These are phyloP conservation scores for Plasmopara muralis DNA, from an alignment of 352 stramenopile genomes.

Conservation along the genomic window DNA sequence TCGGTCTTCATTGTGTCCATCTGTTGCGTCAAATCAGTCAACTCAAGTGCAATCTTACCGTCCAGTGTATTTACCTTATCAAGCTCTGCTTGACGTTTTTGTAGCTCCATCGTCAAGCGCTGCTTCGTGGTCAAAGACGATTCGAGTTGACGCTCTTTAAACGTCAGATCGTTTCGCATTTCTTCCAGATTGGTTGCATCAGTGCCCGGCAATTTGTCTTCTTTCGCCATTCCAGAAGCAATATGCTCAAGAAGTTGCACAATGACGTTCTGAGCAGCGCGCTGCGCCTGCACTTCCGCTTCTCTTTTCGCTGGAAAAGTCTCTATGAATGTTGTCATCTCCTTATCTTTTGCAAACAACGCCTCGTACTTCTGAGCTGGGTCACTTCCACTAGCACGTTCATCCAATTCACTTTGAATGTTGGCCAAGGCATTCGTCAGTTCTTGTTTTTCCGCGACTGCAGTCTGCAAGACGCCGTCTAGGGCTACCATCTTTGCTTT, in stretches of 20 bases:
- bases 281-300: no score
- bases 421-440: slow-evolving; percentile 5
- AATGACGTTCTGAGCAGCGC: no score
- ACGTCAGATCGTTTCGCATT: slow-evolving; percentile 83
- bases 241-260: no score
- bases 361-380: no score
- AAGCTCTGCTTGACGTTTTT: slow-evolving; percentile 84
- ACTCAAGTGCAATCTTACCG: slow-evolving; percentile 78
- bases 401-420: no score
- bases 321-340: no score
- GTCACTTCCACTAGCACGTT: no score
- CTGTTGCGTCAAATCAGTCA: slow-evolving; percentile 74
- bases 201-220: no score
- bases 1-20: slow-evolving; percentile 85
- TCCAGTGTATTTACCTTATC: slow-evolving; percentile 90
- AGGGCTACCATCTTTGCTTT: slow-evolving; percentile 78
- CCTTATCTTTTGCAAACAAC: no score
- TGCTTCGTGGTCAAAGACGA: slow-evolving; percentile 85
- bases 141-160: slow-evolving; percentile 91
- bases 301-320: no score
- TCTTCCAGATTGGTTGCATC: slow-evolving; percentile 61
- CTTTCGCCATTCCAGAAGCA: no score
- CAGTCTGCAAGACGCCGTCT: slow-evolving; percentile 45
- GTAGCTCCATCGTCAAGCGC: slow-evolving; percentile 75
- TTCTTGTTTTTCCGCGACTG: slow-evolving; percentile 50